These are phyloP conservation scores for Dictyophora rubrovolvata DNA, from an alignment of 768 basidiomycete species.

Conservation along the genomic window DNA sequence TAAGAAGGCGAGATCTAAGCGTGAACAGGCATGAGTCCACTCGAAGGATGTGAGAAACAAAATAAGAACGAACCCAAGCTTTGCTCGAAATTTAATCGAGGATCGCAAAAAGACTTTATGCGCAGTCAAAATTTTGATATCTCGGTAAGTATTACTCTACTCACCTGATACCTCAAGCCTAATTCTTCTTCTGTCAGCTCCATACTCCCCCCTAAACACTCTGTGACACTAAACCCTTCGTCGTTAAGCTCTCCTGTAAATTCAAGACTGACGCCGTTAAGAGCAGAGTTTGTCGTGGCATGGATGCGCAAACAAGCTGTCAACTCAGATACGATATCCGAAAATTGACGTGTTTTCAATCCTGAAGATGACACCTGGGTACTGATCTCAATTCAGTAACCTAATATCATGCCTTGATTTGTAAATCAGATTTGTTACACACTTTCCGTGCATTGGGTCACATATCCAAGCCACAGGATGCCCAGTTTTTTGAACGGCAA, in stretches of 20 bases:
- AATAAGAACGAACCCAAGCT: constrained; percentile 52
- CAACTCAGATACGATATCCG: constrained; percentile 81
- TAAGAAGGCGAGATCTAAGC: constrained; percentile 71
- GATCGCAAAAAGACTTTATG: constrained; percentile 81
- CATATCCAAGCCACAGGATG: constrained; percentile 93
- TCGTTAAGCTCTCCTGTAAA: constrained; percentile 87
- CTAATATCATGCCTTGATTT: background rate
- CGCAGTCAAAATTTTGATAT: background rate
- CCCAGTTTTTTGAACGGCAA: constrained; percentile 62
- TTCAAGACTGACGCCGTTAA: constrained; percentile 79
- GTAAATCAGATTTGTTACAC: constrained; percentile 23
- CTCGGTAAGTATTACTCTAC: constrained; percentile 15
- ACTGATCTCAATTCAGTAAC: constrained; percentile 31
- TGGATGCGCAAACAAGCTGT: constrained; percentile 78
- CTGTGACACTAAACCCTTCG: constrained; percentile 90
- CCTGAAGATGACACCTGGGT: constrained; percentile 73
- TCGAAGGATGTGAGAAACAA: background rate
- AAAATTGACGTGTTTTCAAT: constrained; percentile 85
- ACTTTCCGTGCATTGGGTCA: constrained; percentile 99
- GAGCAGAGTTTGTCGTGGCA: constrained; percentile 53
- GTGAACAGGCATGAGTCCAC: background rate
- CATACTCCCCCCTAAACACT: constrained; percentile 96
- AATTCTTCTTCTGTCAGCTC: constrained; percentile 82
- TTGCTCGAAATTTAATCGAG: constrained; percentile 88
- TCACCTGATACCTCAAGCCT: constrained; percentile 78